phyloP scores from a whole-genome alignment of 345 rosid genomes.

The Boechera stricta region DNA sequence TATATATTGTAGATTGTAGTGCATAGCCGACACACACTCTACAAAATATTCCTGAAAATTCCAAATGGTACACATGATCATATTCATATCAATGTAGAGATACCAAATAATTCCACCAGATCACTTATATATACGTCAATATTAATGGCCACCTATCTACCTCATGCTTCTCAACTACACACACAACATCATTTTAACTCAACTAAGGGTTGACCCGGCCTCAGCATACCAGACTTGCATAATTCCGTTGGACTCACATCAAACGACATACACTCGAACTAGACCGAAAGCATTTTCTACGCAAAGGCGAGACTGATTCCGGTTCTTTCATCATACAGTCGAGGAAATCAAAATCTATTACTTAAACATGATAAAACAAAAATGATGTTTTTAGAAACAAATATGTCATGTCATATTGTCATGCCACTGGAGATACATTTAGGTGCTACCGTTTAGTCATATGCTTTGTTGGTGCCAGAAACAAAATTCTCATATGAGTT shows the following conservation, averaged over 20 bases:
- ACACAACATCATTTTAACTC: neutral
- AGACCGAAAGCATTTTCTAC: too few species aligned
- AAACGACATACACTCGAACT: too few species aligned
- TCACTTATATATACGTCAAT: neutral
- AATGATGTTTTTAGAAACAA: too few species aligned
- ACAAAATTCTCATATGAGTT: too few species aligned
- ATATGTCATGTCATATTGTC: too few species aligned
- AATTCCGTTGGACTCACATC: neutral
- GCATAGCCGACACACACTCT: neutral
- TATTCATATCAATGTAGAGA: neutral
- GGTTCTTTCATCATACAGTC: too few species aligned
- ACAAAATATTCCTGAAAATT: slow-evolving; percentile 7
- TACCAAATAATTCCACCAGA: neutral
- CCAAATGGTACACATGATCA: slow-evolving; percentile 3
- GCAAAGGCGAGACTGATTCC: too few species aligned
- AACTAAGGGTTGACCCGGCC: neutral
- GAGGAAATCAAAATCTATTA: too few species aligned
- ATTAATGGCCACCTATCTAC: neutral
- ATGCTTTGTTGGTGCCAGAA: too few species aligned
- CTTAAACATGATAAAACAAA: too few species aligned
- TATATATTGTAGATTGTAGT: neutral
- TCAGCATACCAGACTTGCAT: neutral
- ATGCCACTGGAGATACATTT: too few species aligned
- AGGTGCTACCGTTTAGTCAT: too few species aligned
- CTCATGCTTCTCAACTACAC: neutral